Base-by-base conservation (phyloP, 2,329 filamentous ascomycete genomes). In the Ascosphaera pollenicola region DNA sequence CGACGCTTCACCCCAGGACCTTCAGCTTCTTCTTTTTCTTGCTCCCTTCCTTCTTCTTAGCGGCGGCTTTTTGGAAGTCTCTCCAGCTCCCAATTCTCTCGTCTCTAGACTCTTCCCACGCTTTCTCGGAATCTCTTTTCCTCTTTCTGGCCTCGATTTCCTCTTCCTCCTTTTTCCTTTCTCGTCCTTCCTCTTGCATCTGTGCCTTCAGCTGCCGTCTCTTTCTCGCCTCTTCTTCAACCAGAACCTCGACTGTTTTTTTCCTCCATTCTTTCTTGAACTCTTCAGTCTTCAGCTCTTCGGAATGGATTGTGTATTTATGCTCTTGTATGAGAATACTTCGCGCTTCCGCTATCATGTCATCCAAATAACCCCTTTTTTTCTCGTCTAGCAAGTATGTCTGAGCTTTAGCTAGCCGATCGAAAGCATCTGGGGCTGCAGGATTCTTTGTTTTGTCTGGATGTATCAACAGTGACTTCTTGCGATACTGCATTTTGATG, bases 401-500 rank as follows among this genome's bases (percentile, higher is more conserved):
- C 54, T 95, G 84, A 0, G 89, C 89, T 60, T 95, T 94, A 53
- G 93, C 93, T 19, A 98, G 70, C 8, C 87, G 76, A 60, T 98
- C 89, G 54, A 98, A 98, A 47, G 89, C 89, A 51, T 95, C 89
- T 3, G 89, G 87, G 0, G 89, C 89, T 37, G 68, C 71, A 0
- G 83, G 78, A 54, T 98, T 95, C 52, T 75, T 75, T 41, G 89
- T 94, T 60, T 98, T 98, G 65, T 98, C 89, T 5, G 89, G 89
- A 64, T 98, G 89, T 64, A 98, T 95, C 37, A 98, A 75, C 41
- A 98, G 76, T n/a, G 89, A 98, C 60, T 94, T 95, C 51, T 83
- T 85, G 65, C 89, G 85, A 63, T 95, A 98, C 48, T 73, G 72
- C 49, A 77, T 66, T 62, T 94, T 95, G 66, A 98, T 95, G 62